Conservation (phyloP, 169 alveolate genomes). For the Plasmodium coatneyi region DNA sequence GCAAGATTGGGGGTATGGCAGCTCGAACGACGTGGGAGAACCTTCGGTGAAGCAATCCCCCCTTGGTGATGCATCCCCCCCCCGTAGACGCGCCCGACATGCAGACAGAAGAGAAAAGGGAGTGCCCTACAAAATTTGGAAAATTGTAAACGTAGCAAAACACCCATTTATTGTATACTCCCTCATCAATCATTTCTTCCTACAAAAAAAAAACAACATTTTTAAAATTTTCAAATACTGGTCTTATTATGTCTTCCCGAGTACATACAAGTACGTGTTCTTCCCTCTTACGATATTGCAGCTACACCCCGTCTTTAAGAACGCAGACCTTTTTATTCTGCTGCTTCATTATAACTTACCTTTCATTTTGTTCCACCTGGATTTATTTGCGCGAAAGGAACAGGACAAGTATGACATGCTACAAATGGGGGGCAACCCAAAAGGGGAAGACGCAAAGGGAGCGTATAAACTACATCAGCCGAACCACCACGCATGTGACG, state of each 20-base stretch:
- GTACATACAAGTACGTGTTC: slow-evolving; percentile 55
- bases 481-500: not conserved
- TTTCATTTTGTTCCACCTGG: slow-evolving; percentile 55
- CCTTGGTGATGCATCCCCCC: not conserved
- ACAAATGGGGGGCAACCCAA: not conserved
- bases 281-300: slow-evolving; percentile 38
- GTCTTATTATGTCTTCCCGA: slow-evolving; percentile 56
- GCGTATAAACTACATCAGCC: not conserved
- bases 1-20: not conserved
- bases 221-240: slow-evolving; percentile 46
- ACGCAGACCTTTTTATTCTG: slow-evolving; percentile 38
- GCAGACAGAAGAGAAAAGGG: not conserved
- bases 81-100: not conserved
- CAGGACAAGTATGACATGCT: slow-evolving; percentile 33
- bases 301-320: slow-evolving; percentile 43
- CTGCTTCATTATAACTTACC: slow-evolving; percentile 60
- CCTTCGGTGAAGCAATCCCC: not conserved
- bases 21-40: not conserved
- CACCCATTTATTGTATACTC: slow-evolving; percentile 59
- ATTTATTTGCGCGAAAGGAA: slow-evolving; percentile 27
- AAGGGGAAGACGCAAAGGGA: not conserved
- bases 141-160: slow-evolving; percentile 18
- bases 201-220: slow-evolving; percentile 38
- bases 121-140: slow-evolving; percentile 69
- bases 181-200: slow-evolving; percentile 53